A percentile compares a stretch with the other conserved stretches of the same genome.
Conservation (phyloP, 2,329 filamentous ascomycete species). For the Hypoxylon sp. region DNA sequence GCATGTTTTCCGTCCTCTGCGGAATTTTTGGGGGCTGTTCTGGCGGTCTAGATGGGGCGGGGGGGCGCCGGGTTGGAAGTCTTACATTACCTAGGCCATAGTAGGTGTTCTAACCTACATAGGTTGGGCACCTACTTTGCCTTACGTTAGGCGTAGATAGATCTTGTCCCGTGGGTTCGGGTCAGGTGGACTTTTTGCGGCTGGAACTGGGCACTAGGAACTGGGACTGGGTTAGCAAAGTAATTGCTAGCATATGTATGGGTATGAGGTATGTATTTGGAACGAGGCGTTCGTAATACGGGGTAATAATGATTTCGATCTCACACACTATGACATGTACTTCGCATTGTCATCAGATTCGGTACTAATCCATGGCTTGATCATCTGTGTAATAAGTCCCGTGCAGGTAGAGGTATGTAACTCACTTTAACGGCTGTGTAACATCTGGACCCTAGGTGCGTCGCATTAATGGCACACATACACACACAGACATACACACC, state of each 20-base stretch:
- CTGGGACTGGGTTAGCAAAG: neutral
- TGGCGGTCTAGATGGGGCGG: neutral
- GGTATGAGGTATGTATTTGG: neutral
- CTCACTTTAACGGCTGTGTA: neutral
- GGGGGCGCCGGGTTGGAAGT: neutral
- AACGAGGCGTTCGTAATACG: neutral
- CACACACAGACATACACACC: neutral
- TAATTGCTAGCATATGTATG: neutral
- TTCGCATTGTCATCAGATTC: neutral
- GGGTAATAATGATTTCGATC: no score
- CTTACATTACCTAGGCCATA: neutral
- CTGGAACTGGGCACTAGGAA: neutral
- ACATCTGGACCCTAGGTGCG: slow-evolving; percentile 1
- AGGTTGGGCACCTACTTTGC: neutral
- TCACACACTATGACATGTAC: neutral
- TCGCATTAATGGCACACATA: neutral
- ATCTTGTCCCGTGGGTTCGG: neutral
- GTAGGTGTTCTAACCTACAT: neutral
- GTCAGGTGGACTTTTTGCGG: neutral
- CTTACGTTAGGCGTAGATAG: neutral
- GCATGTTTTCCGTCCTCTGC: neutral
- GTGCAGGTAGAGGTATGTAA: neutral
- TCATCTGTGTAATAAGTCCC: neutral
- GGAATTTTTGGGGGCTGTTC: neutral
- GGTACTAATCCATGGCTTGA: neutral